A percentile compares a stretch with the other conserved stretches of the same genome.
Evolutionary conservation across 2,329 filamentous ascomycete species (phyloP).

Genomic region (Venturia aucupariae): DNA sequence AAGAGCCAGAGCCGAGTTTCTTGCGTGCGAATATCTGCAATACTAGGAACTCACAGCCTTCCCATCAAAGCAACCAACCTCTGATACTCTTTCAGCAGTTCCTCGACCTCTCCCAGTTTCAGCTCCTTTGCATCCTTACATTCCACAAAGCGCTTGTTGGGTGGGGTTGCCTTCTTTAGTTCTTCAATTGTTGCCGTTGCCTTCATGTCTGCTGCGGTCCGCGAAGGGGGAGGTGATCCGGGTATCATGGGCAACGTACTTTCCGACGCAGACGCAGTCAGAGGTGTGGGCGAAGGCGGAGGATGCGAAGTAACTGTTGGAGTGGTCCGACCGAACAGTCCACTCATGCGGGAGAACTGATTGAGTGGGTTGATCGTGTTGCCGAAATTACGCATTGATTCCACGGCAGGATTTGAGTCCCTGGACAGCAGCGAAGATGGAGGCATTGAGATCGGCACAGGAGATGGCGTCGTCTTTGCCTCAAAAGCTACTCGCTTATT

Average conservation of each 20-base stretch:
- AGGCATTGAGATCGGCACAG: slow-evolving; percentile 23
- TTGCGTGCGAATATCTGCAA: not conserved
- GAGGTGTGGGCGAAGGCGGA: slow-evolving; percentile 29
- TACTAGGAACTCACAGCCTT: slow-evolving; percentile 26
- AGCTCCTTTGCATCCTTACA: slow-evolving; percentile 36
- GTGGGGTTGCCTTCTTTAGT: slow-evolving; percentile 37
- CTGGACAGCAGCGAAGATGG: slow-evolving; percentile 19
- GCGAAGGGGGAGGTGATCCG: not conserved
- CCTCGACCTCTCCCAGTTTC: slow-evolving; percentile 39
- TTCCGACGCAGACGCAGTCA: not conserved
- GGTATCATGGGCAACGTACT: not conserved
- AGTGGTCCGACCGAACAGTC: slow-evolving; percentile 60
- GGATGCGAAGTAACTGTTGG: slow-evolving; percentile 35
- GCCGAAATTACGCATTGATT: slow-evolving; percentile 72
- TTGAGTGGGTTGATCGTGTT: slow-evolving; percentile 77
- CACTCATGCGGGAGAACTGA: slow-evolving; percentile 62
- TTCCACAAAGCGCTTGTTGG: slow-evolving; percentile 38
- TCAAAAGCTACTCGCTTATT: slow-evolving; percentile 47
- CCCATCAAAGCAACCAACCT: slow-evolving; percentile 36
- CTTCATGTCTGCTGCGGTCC: slow-evolving; percentile 22
- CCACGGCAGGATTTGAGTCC: slow-evolving; percentile 45
- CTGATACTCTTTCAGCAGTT: slow-evolving; percentile 35
- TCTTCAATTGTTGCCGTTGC: slow-evolving; percentile 37
- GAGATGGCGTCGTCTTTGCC: not conserved
- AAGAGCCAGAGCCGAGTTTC: not conserved